Evolutionary conservation across 805 yeast species (phyloP), one percentile per base, ranked within the genome.

Genomic region (Spathaspora arborariae): DNA sequence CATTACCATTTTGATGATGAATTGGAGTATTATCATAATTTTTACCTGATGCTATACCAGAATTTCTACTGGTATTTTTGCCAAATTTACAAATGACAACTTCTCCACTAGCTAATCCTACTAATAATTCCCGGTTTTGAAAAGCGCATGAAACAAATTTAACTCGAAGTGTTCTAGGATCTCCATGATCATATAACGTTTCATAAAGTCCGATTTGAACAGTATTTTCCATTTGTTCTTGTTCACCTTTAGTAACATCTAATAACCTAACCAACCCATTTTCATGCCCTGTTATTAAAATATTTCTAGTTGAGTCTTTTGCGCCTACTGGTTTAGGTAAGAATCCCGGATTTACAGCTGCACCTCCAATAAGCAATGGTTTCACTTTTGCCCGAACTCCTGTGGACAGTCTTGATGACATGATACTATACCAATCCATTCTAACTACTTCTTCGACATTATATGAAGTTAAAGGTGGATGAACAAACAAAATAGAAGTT

Each of bases 251-350:
- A 0, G 95, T 81, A 0, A 89, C 84, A 65, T 92, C 96, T 82
- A 90, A 84, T 8, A 92, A 71, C 45, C 97, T 75, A 0, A 94
- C 80, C 30, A 84, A 78, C 0, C 97, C 98, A 60, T 85, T 85
- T 30, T 82, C 79, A 59, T 94, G 96, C 0, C 97, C 98, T 0
- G 96, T 83, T 1, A 89, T 82, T 37, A 91, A 49, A n/a, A 72
- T 59, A 45, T 57, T 64, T 9, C 69, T 69, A 10, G 78, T 79
- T 2, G 84, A 57, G 8, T 70, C 74, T 39, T 63, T 65, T 21
- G 51, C 44, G 0, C 75, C 76, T 21, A 72, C 44, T 2, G 72
- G 55, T 27, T 52, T 59, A 10, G 66, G 60, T n/a, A 50, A 47
- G 36, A 57, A 47, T 45, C 58, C 39, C 7, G 39, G 35, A 79